These are phyloP conservation scores for Hyaloscypha finlandica DNA, from an alignment of 495 filamentous ascomycete species.

Conservation along the genomic window DNA sequence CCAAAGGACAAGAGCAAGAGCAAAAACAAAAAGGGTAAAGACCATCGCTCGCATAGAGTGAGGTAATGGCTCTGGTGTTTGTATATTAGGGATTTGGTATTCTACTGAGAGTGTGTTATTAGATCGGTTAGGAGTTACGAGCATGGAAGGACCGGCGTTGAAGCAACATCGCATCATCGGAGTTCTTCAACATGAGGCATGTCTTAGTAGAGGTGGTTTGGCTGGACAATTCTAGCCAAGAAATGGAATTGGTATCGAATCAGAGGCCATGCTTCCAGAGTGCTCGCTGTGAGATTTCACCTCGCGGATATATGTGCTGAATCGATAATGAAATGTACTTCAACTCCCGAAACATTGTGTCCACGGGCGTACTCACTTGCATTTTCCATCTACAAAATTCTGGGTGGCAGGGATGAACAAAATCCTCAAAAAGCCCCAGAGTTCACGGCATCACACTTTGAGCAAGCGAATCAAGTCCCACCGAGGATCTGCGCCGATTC, in stretches of 20 bases:
- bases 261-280: no score
- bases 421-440: no score
- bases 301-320: no score
- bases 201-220: not conserved
- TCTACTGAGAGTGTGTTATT: slow-evolving; percentile 16
- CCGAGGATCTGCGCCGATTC: not conserved
- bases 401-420: not conserved
- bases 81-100: slow-evolving; percentile 22
- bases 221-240: not conserved
- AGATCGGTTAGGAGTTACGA: slow-evolving; percentile 11
- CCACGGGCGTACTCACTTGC: not conserved
- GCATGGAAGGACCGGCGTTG: slow-evolving; percentile 20
- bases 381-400: not conserved
- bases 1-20: slow-evolving; percentile 77
- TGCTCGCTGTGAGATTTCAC: no score
- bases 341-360: no score
- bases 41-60: slow-evolving; percentile 42
- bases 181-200: not conserved
- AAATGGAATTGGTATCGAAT: not conserved
- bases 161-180: slow-evolving; percentile 11
- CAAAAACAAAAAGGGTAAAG: slow-evolving; percentile 76
- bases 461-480: not conserved
- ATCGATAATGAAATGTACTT: no score
- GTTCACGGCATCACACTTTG: not conserved
- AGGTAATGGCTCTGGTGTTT: slow-evolving; percentile 25